Conservation (phyloP, 495 filamentous ascomycete species). For the Penicillium robsamsonii region DNA sequence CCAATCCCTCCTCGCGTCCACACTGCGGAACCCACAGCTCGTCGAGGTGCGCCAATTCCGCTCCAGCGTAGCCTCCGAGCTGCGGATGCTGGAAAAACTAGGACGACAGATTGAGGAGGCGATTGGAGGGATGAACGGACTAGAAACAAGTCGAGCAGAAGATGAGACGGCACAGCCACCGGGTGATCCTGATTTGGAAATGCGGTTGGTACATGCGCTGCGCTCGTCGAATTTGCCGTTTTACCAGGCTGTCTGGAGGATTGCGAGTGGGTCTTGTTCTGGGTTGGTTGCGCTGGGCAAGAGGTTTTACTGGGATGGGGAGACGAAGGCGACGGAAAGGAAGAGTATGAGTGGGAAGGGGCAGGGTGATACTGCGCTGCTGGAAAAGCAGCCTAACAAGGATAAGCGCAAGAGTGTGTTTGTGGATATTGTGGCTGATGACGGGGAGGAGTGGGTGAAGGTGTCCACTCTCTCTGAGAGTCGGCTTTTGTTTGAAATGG, state of each 20-base stretch:
- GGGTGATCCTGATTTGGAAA: constrained; percentile 20
- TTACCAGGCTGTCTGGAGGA: constrained; percentile 54
- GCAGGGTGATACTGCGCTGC: constrained; percentile 19
- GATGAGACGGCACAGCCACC: neutral
- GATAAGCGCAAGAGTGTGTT: constrained; percentile 45
- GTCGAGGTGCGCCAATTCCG: constrained; percentile 54
- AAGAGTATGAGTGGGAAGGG: constrained; percentile 27
- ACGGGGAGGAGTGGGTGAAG: constrained; percentile 60
- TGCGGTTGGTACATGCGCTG: constrained; percentile 43
- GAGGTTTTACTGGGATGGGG: constrained; percentile 54
- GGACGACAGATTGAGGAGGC: constrained; percentile 23
- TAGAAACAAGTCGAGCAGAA: constrained; percentile 7
- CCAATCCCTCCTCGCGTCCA: constrained; percentile 40
- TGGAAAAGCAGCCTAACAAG: constrained; percentile 32
- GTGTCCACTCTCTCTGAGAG: constrained; percentile 58
- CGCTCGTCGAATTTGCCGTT: constrained; percentile 59
- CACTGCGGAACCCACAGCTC: constrained; percentile 48
- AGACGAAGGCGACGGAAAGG: constrained; percentile 16
- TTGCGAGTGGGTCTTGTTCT: constrained; percentile 45
- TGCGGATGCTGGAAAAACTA: constrained; percentile 51
- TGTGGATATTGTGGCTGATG: constrained; percentile 52
- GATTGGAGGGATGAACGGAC: constrained; percentile 4
- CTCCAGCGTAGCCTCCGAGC: constrained; percentile 46
- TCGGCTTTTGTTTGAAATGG: constrained; percentile 59
- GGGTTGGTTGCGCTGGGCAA: constrained; percentile 53